Conservation (phyloP, 1,284 basidiomycete genomes). For the Butyriboletus appendiculatus region DNA sequence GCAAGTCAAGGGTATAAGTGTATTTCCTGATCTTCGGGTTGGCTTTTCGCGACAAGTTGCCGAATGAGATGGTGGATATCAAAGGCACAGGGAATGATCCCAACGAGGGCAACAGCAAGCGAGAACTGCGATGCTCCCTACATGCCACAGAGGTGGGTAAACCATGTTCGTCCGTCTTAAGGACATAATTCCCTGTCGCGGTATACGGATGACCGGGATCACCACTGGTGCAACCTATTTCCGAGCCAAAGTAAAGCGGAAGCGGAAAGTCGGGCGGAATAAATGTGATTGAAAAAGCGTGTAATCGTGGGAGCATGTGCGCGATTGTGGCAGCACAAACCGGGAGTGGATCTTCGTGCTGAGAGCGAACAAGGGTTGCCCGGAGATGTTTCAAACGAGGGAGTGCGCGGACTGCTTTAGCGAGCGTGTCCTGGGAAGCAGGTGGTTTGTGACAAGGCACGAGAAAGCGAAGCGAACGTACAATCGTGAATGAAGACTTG, state of each 20-base stretch:
- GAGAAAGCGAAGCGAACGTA: conserved; percentile 36
- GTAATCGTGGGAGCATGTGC: conserved; percentile 60
- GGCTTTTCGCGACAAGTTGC: conserved; percentile 27
- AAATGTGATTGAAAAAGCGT: conserved; percentile 61
- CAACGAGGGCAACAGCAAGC: conserved; percentile 37
- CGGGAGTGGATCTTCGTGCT: conserved; percentile 61
- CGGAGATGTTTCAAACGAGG: conserved; percentile 59
- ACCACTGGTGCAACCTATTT: conserved; percentile 34
- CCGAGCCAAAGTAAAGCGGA: conserved; percentile 35
- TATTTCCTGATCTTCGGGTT: conserved; percentile 19
- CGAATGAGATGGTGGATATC: conserved; percentile 42
- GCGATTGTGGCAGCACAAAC: conserved; percentile 62
- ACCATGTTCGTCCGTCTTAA: conserved; percentile 45
- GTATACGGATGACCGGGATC: conserved; percentile 27
- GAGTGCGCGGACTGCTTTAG: conserved; percentile 57
- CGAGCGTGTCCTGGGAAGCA: conserved; percentile 46
- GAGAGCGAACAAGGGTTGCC: conserved; percentile 62
- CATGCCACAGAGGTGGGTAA: conserved; percentile 45
- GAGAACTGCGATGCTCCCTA: conserved; percentile 48
- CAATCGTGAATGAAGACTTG: conserved; percentile 69
- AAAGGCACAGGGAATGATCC: conserved; percentile 39
- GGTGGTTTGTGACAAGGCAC: not conserved
- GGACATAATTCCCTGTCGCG: conserved; percentile 53
- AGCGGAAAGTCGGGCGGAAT: conserved; percentile 48
- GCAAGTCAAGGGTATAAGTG: conserved; percentile 25